phyloP scores from a whole-genome alignment of 768 basidiomycete species.

The Kwoniella europaea region DNA sequence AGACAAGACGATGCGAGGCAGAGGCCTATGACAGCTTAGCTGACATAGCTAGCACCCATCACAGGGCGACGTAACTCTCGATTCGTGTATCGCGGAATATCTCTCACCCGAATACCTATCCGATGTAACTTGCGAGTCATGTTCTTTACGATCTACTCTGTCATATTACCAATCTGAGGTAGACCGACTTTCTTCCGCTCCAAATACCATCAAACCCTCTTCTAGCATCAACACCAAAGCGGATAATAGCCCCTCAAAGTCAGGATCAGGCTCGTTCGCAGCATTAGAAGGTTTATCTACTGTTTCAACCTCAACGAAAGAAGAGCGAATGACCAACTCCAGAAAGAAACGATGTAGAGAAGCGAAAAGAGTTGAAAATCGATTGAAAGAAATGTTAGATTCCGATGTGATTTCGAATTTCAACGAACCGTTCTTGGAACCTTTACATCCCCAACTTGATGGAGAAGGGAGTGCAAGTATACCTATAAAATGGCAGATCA shows the following conservation, averaged over 20 bases:
- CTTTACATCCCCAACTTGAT: conserved; percentile 19
- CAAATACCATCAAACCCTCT: conserved; percentile 28
- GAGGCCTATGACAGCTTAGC: background rate
- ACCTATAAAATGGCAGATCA: conserved; percentile 50
- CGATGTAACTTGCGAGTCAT: conserved; percentile 92
- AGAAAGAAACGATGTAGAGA: conserved; percentile 79
- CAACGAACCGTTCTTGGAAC: conserved; percentile 30
- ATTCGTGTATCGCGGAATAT: conserved; percentile 85
- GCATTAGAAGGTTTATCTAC: conserved; percentile 20
- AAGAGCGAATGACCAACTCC: conserved; percentile 65
- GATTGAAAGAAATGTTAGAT: conserved; percentile 69
- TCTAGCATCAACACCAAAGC: background rate
- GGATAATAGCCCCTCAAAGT: background rate
- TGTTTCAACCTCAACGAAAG: conserved; percentile 10
- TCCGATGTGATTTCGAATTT: conserved; percentile 69
- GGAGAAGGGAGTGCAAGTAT: conserved; percentile 19
- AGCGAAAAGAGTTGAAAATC: conserved; percentile 68
- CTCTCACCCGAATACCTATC: conserved; percentile 83
- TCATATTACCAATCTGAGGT: conserved; percentile 68
- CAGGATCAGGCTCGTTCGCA: conserved; percentile 36
- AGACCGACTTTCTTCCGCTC: conserved; percentile 64
- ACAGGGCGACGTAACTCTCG: conserved; percentile 63
- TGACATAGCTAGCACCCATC: conserved; percentile 7
- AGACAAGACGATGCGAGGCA: background rate
- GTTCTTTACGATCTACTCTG: conserved; percentile 79